These are phyloP conservation scores for Echria macrotheca DNA, from an alignment of 495 filamentous ascomycete genomes.

Conservation along the genomic window DNA sequence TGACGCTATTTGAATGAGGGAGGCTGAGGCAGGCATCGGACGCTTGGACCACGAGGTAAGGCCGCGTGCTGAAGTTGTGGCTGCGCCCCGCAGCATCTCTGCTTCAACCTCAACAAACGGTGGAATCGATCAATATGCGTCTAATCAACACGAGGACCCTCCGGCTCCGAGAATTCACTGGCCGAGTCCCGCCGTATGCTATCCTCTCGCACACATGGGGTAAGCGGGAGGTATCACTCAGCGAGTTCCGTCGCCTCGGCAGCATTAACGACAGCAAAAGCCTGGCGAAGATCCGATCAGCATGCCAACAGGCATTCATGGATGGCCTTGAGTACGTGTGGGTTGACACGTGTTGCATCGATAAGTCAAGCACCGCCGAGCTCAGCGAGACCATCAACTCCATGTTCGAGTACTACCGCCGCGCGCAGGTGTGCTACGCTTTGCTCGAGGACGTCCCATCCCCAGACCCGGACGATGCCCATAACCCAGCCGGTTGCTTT, in stretches of 20 bases:
- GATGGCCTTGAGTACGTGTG: constrained; percentile 23
- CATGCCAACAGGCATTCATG: constrained; percentile 6
- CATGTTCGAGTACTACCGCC: constrained; percentile 32
- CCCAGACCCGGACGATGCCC: not conserved
- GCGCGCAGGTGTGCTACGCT: constrained; percentile 20
- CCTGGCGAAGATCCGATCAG: constrained; percentile 16
- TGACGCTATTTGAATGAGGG: too few relatives aligned
- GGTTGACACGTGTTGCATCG: constrained; percentile 32
- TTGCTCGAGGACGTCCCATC: constrained; percentile 20
- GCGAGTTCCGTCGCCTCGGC: constrained; percentile 28
- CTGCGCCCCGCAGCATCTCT: too few relatives aligned
- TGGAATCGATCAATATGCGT: constrained; percentile 22
- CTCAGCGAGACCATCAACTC: constrained; percentile 39
- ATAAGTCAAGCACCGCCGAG: constrained; percentile 34
- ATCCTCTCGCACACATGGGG: constrained; percentile 45
- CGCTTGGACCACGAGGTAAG: too few relatives aligned
- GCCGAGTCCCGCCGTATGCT: constrained; percentile 26
- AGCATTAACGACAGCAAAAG: constrained; percentile 8
- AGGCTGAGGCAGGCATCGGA: too few relatives aligned
- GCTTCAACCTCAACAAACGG: too few relatives aligned
- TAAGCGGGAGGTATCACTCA: constrained; percentile 34
- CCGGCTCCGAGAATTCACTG: constrained; percentile 11
- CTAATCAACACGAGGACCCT: constrained; percentile 14
- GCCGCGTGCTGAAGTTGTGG: too few relatives aligned
- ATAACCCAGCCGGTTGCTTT: not conserved